Conservation (phyloP, 2,329 filamentous ascomycete genomes). For the Cladosporium colombiae region DNA sequence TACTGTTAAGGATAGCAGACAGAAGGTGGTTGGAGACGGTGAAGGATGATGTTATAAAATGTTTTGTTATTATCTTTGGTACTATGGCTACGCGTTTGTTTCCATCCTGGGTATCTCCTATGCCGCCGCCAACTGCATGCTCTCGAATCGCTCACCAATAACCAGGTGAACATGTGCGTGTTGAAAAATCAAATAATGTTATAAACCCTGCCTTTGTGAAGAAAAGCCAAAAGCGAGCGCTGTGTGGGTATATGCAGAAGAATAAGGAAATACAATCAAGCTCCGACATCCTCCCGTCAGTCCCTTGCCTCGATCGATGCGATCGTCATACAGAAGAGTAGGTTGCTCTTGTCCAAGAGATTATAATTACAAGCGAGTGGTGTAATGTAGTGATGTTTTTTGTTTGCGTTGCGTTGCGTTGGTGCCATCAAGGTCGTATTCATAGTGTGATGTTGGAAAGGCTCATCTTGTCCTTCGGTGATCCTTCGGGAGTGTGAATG, state of each 20-base stretch:
- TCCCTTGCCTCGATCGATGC: background rate
- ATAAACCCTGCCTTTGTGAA: background rate
- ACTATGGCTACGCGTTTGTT: slow-evolving; percentile 9
- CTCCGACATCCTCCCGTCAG: background rate
- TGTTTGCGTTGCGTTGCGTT: background rate
- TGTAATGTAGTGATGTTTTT: slow-evolving; percentile 9
- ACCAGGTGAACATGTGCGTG: background rate
- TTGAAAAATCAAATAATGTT: background rate
- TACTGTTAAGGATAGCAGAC: background rate
- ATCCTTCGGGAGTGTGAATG: slow-evolving; percentile 34
- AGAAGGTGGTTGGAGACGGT: background rate
- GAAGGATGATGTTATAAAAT: background rate
- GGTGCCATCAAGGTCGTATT: slow-evolving; percentile 16
- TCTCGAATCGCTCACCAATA: background rate
- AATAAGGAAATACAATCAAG: slow-evolving; percentile 21
- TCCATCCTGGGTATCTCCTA: slow-evolving; percentile 16
- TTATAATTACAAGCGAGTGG: slow-evolving; percentile 22
- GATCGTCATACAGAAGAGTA: slow-evolving; percentile 21
- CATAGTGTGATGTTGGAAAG: slow-evolving; percentile 39
- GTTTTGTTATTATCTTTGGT: slow-evolving; percentile 5
- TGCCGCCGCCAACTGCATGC: slow-evolving; percentile 14
- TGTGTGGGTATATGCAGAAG: slow-evolving; percentile 25
- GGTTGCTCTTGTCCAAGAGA: slow-evolving; percentile 15
- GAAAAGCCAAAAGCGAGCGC: slow-evolving; percentile 19
- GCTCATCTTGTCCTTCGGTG: slow-evolving; percentile 42